These are phyloP conservation scores for Podospora conica DNA, from an alignment of 495 filamentous ascomycete genomes.

Conservation along the genomic window DNA sequence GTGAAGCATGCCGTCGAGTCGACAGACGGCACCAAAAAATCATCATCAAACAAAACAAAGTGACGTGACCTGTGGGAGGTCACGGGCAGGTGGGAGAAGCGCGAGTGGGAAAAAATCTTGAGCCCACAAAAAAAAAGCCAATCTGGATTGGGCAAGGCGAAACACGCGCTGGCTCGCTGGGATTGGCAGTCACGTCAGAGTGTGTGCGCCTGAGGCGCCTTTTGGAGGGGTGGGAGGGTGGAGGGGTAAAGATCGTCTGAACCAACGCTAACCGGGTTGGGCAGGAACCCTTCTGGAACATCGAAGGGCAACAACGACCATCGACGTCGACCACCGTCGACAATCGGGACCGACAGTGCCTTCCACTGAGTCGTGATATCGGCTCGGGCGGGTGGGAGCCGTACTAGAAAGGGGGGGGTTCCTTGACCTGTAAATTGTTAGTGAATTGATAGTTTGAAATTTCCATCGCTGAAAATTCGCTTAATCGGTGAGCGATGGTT, in stretches of 20 bases:
- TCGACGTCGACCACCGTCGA: neutral
- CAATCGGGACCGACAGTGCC: neutral
- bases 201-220: neutral
- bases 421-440: too few relatives aligned
- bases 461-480: too few relatives aligned
- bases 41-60: neutral
- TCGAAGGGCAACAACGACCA: neutral
- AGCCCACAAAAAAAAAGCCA: neutral
- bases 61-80: neutral
- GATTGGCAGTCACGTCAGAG: neutral
- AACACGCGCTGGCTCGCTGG: neutral
- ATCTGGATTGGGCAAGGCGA: neutral
- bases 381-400: neutral
- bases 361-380: neutral
- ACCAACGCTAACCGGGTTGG: neutral
- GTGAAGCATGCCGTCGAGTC: neutral
- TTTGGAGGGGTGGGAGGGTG: neutral
- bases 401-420: too few relatives aligned
- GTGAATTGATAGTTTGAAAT: too few relatives aligned
- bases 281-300: neutral
- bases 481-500: too few relatives aligned
- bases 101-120: too few relatives aligned
- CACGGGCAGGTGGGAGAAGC: neutral
- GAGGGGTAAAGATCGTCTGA: neutral
- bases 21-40: conserved; percentile 1